Base-by-base conservation (phyloP, 1,284 basidiomycete genomes). In the Flammula alnicola region DNA sequence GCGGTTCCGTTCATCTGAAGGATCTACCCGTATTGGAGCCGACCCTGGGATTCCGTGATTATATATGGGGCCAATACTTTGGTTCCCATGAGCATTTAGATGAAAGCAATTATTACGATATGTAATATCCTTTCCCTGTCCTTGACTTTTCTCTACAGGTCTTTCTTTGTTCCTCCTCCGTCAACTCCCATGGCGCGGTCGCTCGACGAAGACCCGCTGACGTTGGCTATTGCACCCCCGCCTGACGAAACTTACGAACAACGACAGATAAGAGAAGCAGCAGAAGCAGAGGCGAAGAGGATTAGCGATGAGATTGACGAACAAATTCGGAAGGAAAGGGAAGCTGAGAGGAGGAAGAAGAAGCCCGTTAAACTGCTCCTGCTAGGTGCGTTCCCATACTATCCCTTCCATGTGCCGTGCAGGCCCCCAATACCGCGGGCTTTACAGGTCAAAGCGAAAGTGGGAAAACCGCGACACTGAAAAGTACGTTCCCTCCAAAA, bases 241-340 rank as follows among this genome's bases (percentile, higher is more conserved):
- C 67, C 71, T 1, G 69, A 81, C 60, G 86, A 88, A 58, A 76
- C 80, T 0, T 67, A 72, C 1, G 76, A 78, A 23, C 74, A 80
- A 46, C 76, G 76, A 36, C 72, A 74, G 23, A 68, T 66, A 11
- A 71, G 86, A 23, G 79, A 84, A 55, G 69, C 67, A 20, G 74
- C 74, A 5, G 86, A 89, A 62, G 75, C 75, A 0, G 79, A 84
- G 51, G 86, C 84, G 0, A 76, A 77, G 59, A 72, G 73, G 48
- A 70, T 78, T 29, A 86, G 80, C 63, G 83, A 86, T 38, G 75
- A 79, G 52, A 89, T 89, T 55, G 86, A 89, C 71, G 83, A 84
- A 48, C 77, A 81, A 62, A 67, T 89, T 33, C 74, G 76, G 38
- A 72, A 69, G 39, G 85, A 87, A 58, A 74, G 69, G 54, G 71